Conservation (phyloP, 202 grass and related monocot genomes). For the Digitaria exilis region DNA sequence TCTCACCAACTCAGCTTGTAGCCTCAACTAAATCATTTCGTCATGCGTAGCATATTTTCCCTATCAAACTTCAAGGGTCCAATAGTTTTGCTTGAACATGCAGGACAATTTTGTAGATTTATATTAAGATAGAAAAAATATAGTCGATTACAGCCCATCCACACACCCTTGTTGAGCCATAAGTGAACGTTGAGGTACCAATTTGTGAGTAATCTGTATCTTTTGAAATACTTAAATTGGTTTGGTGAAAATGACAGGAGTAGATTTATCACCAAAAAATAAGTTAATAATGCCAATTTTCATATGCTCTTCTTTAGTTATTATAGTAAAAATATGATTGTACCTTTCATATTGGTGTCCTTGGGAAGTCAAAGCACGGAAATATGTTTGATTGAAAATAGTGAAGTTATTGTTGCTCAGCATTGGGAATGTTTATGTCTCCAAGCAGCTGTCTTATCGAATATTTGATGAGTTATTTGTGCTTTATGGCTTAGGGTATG, state of each 20-base stretch:
- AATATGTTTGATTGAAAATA: not conserved
- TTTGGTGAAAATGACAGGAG: not conserved
- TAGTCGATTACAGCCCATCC: not conserved
- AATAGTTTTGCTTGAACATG: not conserved
- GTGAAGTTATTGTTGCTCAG: slow-evolving; percentile 3
- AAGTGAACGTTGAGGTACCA: slow-evolving; percentile 9
- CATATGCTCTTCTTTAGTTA: not conserved
- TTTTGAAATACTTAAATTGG: not conserved
- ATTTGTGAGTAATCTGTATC: not conserved
- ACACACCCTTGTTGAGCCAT: not conserved
- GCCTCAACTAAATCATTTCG: not conserved
- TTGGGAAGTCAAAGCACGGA: not conserved
- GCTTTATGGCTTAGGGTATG: not conserved
- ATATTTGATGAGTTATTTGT: not conserved
- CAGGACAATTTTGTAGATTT: not conserved
- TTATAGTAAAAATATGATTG: not conserved
- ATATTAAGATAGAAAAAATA: not conserved
- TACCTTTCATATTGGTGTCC: not conserved
- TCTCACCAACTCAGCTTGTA: not conserved
- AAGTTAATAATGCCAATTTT: not conserved
- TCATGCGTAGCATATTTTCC: not conserved
- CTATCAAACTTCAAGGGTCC: not conserved
- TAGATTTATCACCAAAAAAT: slow-evolving; percentile 4
- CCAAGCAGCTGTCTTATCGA: not conserved
- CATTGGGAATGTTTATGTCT: not conserved